phyloP scores from a whole-genome alignment of 1,139 yeast species.

The Yamadazyma buinensis region DNA sequence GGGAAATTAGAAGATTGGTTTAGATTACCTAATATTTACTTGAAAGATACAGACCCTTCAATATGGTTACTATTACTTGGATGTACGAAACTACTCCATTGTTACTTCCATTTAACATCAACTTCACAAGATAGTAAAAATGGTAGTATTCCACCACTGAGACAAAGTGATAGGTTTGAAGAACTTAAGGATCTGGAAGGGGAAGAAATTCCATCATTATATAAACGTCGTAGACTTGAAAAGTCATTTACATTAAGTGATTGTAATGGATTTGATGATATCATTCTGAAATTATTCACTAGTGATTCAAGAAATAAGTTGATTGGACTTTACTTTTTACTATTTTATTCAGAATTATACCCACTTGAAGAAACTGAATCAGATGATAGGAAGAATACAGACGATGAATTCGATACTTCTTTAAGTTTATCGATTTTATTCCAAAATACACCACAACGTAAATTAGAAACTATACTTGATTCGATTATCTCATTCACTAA shows the following conservation, averaged over 20 bases:
- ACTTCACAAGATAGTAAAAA: too few relatives aligned
- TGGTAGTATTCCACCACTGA: too few relatives aligned
- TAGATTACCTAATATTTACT: conserved; percentile 7
- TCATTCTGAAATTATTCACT: too few relatives aligned
- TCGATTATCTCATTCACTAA: conserved; percentile 5
- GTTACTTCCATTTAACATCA: too few relatives aligned
- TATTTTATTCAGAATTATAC: conserved; percentile 4
- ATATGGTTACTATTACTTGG: conserved; percentile 13
- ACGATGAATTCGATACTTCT: not conserved
- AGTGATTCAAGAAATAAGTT: not conserved
- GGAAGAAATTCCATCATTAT: too few relatives aligned
- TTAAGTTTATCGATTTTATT: conserved; percentile 1
- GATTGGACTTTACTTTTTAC: conserved; percentile 3
- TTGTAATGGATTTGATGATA: too few relatives aligned
- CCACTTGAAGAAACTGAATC: not conserved
- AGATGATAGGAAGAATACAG: not conserved
- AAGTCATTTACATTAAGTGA: too few relatives aligned
- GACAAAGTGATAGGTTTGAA: too few relatives aligned
- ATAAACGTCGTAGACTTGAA: too few relatives aligned
- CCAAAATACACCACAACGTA: too few relatives aligned
- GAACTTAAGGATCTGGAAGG: too few relatives aligned
- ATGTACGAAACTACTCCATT: conserved; percentile 7
- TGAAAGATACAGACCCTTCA: conserved; percentile 7
- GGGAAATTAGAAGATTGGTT: conserved; percentile 4
- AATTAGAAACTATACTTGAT: too few relatives aligned